Base-by-base conservation (phyloP, 495 filamentous ascomycete species). In the Talaromyces adpressus region DNA sequence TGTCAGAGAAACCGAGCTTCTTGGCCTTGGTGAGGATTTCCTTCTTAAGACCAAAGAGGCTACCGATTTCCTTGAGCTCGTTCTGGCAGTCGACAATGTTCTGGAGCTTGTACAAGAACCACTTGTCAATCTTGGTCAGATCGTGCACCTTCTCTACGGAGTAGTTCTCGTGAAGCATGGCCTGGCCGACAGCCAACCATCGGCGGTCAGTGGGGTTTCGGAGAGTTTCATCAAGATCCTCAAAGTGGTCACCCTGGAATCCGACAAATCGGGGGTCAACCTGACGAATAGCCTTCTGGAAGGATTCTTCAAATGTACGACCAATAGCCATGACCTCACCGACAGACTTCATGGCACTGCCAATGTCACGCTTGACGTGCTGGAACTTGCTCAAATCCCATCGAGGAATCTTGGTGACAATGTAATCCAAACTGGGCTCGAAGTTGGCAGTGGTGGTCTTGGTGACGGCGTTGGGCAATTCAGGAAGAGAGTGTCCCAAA, bases 301-400 rank as follows among this genome's bases (percentile, higher is more conserved):
- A 93, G n/a, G 91, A 96, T 78, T 98, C 93, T 76, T 98, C 94
- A 67, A 96, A 98, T 45, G 94, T 97, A 72, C 93, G 86, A 64
- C 93, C 93, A 75, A 98, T 98, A 59, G 93, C 94, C 93, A 98
- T 98, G 57, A 98, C 93, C 77, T 98, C 93, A 64, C 93, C 93
- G 54, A 98, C 93, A 34, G 93, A 97, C 81, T 97, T 97, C 90
- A 98, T 98, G 39, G 93, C 89, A 71, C 90, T 93, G 62, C 93
- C 93, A 74, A 98, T 98, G 73, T 96, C 91, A 59, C 93, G 88
- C 81, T 96, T 93, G 65, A 98, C 93, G 71, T 98, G 92, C 79
- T 97, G 93, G 80, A 98, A 98, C 80, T 98, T 98, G 79, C 89
- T 85, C 73, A 98, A 73, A 81, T 97, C 93, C 93, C 93, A 98